phyloP scores from a whole-genome alignment of 352 stramenopile genomes.

The Phytophthora cryptogea region DNA sequence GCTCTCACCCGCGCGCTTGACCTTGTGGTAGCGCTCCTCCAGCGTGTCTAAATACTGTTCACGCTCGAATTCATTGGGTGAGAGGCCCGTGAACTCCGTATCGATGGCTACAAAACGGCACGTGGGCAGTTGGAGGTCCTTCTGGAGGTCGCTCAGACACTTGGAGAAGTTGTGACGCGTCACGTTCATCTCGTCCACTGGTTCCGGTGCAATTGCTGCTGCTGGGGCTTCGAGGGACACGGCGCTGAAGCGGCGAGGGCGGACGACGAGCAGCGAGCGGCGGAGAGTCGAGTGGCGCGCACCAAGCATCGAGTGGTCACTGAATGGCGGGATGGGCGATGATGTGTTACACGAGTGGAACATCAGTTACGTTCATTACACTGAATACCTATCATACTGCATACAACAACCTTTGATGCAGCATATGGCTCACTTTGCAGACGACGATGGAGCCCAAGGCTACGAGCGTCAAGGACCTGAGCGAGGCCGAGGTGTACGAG shows the following conservation, averaged over 20 bases:
- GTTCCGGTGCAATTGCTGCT: background rate
- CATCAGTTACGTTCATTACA: conserved; percentile 1
- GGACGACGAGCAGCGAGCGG: conserved; percentile 24
- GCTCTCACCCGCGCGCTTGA: conserved; percentile 74
- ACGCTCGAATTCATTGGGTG: conserved; percentile 61
- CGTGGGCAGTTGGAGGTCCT: conserved; percentile 55
- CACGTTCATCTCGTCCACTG: conserved; percentile 67
- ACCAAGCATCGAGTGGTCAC: conserved; percentile 39
- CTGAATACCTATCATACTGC: background rate
- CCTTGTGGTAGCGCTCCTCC: conserved; percentile 76
- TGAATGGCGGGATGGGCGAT: background rate
- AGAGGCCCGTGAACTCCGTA: conserved; percentile 84
- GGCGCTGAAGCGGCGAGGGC: conserved; percentile 17
- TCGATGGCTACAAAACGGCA: conserved; percentile 85
- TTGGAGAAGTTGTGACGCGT: conserved; percentile 79
- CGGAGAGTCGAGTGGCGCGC: conserved; percentile 31
- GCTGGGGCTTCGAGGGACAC: conserved; percentile 1
- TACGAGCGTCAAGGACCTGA: conserved; percentile 57
- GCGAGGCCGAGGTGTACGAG: conserved; percentile 67
- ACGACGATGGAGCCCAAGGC: conserved; percentile 31
- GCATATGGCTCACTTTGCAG: conserved; percentile 3
- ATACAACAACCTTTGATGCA: background rate
- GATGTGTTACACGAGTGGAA: conserved; percentile 4
- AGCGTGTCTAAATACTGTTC: conserved; percentile 78
- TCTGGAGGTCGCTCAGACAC: conserved; percentile 60